Percentiles rank a stretch among this genome's conserved stretches.
phyloP scores from a whole-genome alignment of 345 rosid species.

The Salix caprea region DNA sequence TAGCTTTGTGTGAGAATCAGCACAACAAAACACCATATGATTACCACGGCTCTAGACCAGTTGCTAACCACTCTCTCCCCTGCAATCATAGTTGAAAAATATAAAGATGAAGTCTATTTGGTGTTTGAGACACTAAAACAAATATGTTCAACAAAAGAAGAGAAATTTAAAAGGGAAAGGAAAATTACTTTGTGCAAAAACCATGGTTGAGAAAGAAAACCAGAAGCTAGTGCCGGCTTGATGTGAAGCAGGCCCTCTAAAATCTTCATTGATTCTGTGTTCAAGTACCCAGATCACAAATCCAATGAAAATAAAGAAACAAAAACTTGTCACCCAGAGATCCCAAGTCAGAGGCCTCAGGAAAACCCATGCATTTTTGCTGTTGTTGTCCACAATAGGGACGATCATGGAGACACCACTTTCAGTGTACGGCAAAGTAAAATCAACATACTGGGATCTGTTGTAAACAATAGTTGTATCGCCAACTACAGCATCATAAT shows the following conservation, averaged over 20 bases:
- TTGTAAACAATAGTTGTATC: conserved; percentile 49
- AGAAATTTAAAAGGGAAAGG: too few relatives aligned
- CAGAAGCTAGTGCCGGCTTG: conserved; percentile 52
- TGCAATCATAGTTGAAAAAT: conserved; percentile 8
- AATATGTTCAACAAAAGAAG: too few relatives aligned
- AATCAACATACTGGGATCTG: conserved; percentile 29
- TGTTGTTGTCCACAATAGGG: conserved; percentile 29
- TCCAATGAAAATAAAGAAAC: conserved; percentile 38
- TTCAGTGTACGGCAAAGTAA: conserved; percentile 53
- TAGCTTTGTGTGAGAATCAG: conserved; percentile 61
- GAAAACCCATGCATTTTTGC: conserved; percentile 55
- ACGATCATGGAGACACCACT: conserved; percentile 67
- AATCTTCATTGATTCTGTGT: conserved; percentile 54
- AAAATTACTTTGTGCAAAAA: conserved; percentile 34
- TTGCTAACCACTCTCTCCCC: conserved; percentile 58
- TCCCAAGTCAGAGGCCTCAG: conserved; percentile 51
- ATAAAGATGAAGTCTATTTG: neutral
- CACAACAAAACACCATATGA: conserved; percentile 59
- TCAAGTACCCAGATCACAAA: conserved; percentile 62
- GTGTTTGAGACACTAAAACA: neutral
- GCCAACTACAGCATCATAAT: conserved; percentile 54
- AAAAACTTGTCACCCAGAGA: conserved; percentile 40
- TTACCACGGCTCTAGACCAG: conserved; percentile 36
- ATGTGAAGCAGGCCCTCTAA: conserved; percentile 37
- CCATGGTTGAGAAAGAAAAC: conserved; percentile 70